Conservation (phyloP, 2,329 filamentous ascomycete species). For the Xylogone sp. region DNA sequence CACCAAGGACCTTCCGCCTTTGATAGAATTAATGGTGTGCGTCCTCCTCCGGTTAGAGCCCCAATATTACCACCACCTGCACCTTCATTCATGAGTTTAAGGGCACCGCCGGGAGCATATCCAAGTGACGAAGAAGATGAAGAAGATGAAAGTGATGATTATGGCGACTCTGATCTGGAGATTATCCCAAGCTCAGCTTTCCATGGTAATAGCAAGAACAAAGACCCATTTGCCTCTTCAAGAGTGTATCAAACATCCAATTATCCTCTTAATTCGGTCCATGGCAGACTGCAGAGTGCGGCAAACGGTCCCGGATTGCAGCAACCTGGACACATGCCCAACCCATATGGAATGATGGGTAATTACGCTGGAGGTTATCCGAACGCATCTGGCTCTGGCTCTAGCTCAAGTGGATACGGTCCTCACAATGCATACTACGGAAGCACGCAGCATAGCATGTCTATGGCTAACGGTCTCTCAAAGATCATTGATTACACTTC, state of each 20-base stretch:
- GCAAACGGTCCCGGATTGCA: slow-evolving; percentile 3
- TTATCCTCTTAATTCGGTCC: no score
- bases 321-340: background rate
- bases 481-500: background rate
- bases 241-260: no score
- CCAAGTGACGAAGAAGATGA: background rate
- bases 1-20: slow-evolving; percentile 19
- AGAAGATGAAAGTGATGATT: background rate
- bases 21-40: slow-evolving; percentile 21
- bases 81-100: background rate
- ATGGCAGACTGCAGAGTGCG: no score
- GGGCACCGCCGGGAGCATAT: slow-evolving; percentile 1
- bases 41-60: slow-evolving; percentile 6
- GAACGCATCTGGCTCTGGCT: background rate
- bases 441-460: background rate
- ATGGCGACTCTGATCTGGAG: slow-evolving; percentile 25
- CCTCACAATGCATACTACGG: no score
- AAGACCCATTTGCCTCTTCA: no score
- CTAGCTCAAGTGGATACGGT: background rate
- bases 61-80: background rate
- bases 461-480: background rate
- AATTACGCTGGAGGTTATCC: no score
- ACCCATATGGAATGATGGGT: no score
- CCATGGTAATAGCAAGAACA: slow-evolving; percentile 18
- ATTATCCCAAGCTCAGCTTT: slow-evolving; percentile 24